Base-by-base conservation (phyloP, 1,284 basidiomycete genomes). In the Apiotrichum brassicae region DNA sequence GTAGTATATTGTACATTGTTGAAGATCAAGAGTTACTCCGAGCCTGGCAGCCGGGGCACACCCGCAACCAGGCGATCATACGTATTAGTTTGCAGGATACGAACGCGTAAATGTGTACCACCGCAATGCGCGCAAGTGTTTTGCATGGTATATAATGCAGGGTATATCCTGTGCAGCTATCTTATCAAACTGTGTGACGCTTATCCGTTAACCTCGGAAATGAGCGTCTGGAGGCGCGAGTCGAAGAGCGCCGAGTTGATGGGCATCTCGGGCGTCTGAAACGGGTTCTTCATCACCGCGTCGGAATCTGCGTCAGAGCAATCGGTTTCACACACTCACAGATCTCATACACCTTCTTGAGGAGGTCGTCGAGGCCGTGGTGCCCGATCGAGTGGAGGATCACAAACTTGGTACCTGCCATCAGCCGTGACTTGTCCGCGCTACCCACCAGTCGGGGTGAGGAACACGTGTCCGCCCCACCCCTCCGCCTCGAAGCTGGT, bases 371-470 rank as follows among this genome's bases (percentile, higher is more conserved):
- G 28, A 85, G 82, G 23, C 74, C 75, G 2, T 69, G 62, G 46
- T 71, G 77, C 53, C 48, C 81, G 79, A 47, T 80, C 74, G 66
- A 94, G 86, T 39, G 83, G 39, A 97, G 76, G 2, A 98, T 76
- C 3, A 99, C 90, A 59, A 98, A 95, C 73, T 98, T 98, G n/a
- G 90, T 97, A 14, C 92, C 94, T 97, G 65, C n/a, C n/a, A n/a
- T n/a, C n/a, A n/a, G n/a, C 34, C 4, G 44, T 49, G 16, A 46
- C 48, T 35, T 5, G 13, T 2, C 36, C 5, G 19, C 23, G 8
- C 23, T n/a, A 70, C 81, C 57, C 59, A 95, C 95, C 95, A 2
- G 95, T 98, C n/a, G 83, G 78, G 2, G 94, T 97, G 57, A 97
- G 78, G 50, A 88, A 79, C 22, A 71, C 63, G 35, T 55, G 66